phyloP scores from a whole-genome alignment of 805 yeast genomes.

The Tetrapisispora iriomotensis region DNA sequence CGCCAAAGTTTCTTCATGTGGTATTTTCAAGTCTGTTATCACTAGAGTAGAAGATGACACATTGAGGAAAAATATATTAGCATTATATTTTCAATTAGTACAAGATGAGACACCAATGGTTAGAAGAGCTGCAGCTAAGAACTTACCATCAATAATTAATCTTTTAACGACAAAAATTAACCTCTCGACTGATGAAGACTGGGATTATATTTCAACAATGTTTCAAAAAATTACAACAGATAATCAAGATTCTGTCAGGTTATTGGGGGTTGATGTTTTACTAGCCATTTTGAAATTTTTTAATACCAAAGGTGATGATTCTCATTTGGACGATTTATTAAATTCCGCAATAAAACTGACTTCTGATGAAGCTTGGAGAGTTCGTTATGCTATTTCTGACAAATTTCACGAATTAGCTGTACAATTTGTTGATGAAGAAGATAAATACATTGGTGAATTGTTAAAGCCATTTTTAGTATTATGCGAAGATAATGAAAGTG shows the following conservation, averaged over 20 bases:
- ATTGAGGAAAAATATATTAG: constrained; percentile 52
- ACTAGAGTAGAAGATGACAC: constrained; percentile 43
- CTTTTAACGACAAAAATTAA: constrained; percentile 42
- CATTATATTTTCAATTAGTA: constrained; percentile 58
- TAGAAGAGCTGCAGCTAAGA: constrained; percentile 83
- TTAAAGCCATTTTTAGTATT: constrained; percentile 56
- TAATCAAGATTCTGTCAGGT: constrained; percentile 90
- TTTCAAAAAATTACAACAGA: constrained; percentile 69
- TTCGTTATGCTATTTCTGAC: constrained; percentile 96
- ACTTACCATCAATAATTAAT: constrained; percentile 66
- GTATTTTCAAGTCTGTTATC: constrained; percentile 66
- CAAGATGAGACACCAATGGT: constrained; percentile 97
- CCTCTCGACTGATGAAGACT: constrained; percentile 46
- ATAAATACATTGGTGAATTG: constrained; percentile 40
- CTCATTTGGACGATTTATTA: constrained; percentile 55
- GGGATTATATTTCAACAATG: constrained; percentile 75
- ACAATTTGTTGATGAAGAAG: constrained; percentile 47
- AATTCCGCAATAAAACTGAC: constrained; percentile 60
- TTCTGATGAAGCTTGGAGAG: constrained; percentile 94
- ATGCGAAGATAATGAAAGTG: constrained; percentile 90
- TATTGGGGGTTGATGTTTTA: constrained; percentile 78
- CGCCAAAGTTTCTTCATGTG: constrained; percentile 82
- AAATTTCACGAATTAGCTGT: constrained; percentile 66
- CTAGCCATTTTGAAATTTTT: constrained; percentile 69
- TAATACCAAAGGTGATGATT: constrained; percentile 44